These are phyloP conservation scores for Dillenia turbinata DNA, from an alignment of 164 flowering plant genomes.

Conservation along the genomic window DNA sequence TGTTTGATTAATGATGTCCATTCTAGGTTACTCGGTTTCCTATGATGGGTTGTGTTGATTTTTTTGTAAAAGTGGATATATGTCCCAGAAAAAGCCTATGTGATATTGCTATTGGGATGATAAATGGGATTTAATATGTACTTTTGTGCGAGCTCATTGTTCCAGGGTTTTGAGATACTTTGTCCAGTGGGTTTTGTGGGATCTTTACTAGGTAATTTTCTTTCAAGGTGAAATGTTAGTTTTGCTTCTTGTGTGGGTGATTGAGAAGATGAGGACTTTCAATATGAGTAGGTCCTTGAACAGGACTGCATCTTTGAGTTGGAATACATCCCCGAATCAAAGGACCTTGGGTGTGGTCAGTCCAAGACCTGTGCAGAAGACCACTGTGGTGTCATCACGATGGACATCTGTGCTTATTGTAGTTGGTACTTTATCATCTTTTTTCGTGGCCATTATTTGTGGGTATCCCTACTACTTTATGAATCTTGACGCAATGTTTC, in stretches of 20 bases:
- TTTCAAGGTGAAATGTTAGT: not conserved
- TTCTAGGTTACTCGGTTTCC: no score
- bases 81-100: no score
- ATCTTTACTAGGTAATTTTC: not conserved
- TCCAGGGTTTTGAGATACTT: not conserved
- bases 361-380: constrained; percentile 38
- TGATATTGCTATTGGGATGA: no score
- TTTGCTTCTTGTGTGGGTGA: constrained; percentile 9
- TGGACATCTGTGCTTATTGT: constrained; percentile 24
- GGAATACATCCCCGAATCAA: not conserved
- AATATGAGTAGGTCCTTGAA: constrained; percentile 38
- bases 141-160: no score
- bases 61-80: no score
- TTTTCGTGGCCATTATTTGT: constrained; percentile 33
- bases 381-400: constrained; percentile 26
- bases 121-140: no score
- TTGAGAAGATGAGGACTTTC: constrained; percentile 37
- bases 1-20: no score
- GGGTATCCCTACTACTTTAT: constrained; percentile 55
- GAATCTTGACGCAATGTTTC: constrained; percentile 34
- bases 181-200: constrained; percentile 1
- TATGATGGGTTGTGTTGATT: no score
- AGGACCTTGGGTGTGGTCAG: constrained; percentile 26
- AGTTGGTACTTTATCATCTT: constrained; percentile 35
- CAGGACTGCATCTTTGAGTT: constrained; percentile 24